Percentiles rank a stretch among this genome's conserved stretches.
Conservation (phyloP, 1,139 yeast species). For the Kurtzmaniella quercitrusa region DNA sequence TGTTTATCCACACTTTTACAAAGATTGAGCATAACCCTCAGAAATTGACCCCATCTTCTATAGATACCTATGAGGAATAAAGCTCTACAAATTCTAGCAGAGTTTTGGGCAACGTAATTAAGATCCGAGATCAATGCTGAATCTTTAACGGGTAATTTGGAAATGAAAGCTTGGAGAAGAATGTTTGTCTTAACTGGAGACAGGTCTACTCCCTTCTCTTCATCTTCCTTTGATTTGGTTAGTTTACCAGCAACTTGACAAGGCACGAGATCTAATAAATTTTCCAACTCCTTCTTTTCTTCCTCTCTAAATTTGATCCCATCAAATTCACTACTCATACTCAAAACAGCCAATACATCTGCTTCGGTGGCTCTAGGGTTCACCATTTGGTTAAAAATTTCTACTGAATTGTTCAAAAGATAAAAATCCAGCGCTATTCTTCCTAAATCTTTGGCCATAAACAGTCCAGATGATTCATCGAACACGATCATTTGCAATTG, state of each 20-base stretch:
- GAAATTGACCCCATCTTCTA: conserved; percentile 83
- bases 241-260: conserved; percentile 63
- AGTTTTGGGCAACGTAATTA: conserved; percentile 91
- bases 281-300: conserved; percentile 69
- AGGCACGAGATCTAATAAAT: conserved; percentile 57
- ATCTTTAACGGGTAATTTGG: conserved; percentile 67
- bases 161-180: conserved; percentile 81
- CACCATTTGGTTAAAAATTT: conserved; percentile 80
- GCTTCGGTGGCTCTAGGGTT: conserved; percentile 89
- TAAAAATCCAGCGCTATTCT: conserved; percentile 94
- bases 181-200: conserved; percentile 86
- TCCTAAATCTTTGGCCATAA: conserved; percentile 85
- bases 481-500: conserved; percentile 87
- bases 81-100: conserved; percentile 91
- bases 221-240: conserved; percentile 1
- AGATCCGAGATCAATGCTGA: conserved; percentile 84
- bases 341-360: conserved; percentile 80
- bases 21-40: conserved; percentile 67
- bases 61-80: conserved; percentile 80
- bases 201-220: conserved; percentile 51
- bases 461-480: conserved; percentile 79
- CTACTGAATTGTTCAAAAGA: conserved; percentile 78
- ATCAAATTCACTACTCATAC: conserved; percentile 94
- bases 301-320: conserved; percentile 86
- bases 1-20: conserved; percentile 85